Percentiles rank a stretch among this genome's conserved stretches.
phyloP scores from a whole-genome alignment of 306 rosid species.

The Heteromeles arbutifolia region DNA sequence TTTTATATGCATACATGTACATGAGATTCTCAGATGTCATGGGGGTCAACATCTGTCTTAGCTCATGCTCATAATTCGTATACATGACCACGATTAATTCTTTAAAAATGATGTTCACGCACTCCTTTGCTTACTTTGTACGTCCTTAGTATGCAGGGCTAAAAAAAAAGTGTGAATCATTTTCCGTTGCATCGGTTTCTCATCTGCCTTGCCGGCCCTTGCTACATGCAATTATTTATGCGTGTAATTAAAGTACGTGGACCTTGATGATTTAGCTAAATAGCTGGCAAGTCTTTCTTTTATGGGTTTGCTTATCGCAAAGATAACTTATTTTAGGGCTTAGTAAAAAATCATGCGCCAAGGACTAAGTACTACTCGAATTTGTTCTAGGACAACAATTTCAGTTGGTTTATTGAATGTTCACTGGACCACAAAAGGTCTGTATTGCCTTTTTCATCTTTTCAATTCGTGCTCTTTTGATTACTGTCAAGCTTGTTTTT shows the following conservation, averaged over 20 bases:
- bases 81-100: too few species aligned
- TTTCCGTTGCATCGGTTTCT: background rate
- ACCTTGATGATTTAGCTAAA: background rate
- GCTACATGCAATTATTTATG: too few species aligned
- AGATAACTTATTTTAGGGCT: background rate
- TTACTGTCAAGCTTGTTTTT: background rate
- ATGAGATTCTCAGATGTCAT: too few species aligned
- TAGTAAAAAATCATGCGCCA: background rate
- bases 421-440: constrained; percentile 16
- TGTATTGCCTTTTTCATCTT: background rate
- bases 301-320: background rate
- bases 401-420: background rate
- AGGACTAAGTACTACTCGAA: background rate
- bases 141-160: background rate
- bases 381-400: background rate
- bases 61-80: background rate
- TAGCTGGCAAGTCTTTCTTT: background rate
- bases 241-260: background rate
- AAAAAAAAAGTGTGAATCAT: background rate
- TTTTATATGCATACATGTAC: background rate
- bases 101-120: too few species aligned
- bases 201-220: background rate
- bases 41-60: background rate
- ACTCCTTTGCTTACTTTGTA: background rate
- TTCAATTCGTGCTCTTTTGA: background rate